Evolutionary conservation across 73 alveolate genomes (phyloP).

Genomic region (Paramecium bursaria): DNA sequence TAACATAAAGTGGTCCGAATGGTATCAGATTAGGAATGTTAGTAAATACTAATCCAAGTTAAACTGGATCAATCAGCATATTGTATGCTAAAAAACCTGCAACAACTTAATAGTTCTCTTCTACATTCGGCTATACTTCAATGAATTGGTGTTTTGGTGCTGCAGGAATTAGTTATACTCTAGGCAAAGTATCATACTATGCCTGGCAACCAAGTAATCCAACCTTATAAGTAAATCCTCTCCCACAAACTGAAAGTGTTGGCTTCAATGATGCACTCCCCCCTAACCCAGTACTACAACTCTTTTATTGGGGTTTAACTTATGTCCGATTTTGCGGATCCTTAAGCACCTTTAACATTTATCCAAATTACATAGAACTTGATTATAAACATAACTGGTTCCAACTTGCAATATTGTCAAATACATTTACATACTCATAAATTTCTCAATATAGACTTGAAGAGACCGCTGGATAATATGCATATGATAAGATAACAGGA

Average conservation of each 20-base stretch:
- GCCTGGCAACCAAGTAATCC: conserved; percentile 46
- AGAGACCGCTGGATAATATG: conserved; percentile 31
- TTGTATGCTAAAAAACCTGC: conserved; percentile 1
- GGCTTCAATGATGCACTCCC: conserved; percentile 11
- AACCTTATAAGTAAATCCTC: background rate
- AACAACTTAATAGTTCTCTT: background rate
- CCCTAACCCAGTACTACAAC: background rate
- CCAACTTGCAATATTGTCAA: background rate
- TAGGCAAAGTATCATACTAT: conserved; percentile 25
- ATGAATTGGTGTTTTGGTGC: conserved; percentile 48
- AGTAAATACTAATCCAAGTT: too few species aligned
- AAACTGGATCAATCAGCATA: too few species aligned
- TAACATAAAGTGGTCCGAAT: too few species aligned
- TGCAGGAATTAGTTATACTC: conserved; percentile 6
- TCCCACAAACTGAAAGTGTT: conserved; percentile 1
- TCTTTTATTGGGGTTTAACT: conserved; percentile 41
- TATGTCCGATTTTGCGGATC: conserved; percentile 13
- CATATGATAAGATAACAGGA: background rate
- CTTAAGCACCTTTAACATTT: background rate
- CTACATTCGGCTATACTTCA: conserved; percentile 9
- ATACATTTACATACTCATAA: background rate
- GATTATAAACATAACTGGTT: conserved; percentile 57
- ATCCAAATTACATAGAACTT: conserved; percentile 13
- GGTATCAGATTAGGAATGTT: too few species aligned
- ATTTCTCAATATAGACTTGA: conserved; percentile 41